Conservation (phyloP, 345 rosid genomes). For the Erucastrum elatum region DNA sequence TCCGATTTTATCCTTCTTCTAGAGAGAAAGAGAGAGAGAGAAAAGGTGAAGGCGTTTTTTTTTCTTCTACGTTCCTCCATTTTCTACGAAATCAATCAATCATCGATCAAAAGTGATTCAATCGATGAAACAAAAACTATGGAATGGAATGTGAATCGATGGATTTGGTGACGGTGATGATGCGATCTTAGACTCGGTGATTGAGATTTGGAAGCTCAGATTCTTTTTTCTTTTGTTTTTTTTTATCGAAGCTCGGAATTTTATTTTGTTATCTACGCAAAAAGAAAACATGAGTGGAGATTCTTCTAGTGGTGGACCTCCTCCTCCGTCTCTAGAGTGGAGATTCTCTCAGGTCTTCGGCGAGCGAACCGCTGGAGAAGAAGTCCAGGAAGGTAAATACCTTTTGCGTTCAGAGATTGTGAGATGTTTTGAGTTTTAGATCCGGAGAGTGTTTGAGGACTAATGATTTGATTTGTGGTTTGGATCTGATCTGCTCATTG, state of each 20-base stretch:
- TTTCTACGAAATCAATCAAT: conserved; percentile 27
- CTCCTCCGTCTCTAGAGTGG: conserved; percentile 75
- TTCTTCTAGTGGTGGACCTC: conserved; percentile 43
- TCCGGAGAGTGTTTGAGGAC: conserved; percentile 40
- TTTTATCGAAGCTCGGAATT: conserved; percentile 19
- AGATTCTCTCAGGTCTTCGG: conserved; percentile 95
- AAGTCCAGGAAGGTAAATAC: conserved; percentile 73
- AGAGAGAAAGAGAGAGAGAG: conserved; percentile 36
- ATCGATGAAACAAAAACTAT: no score
- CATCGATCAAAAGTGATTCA: conserved; percentile 39
- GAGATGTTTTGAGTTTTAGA: conserved; percentile 46
- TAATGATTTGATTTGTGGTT: conserved; percentile 47
- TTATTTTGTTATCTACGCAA: conserved; percentile 26
- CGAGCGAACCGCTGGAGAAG: conserved; percentile 86
- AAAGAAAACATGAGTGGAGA: conserved; percentile 55
- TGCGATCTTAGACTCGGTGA: conserved; percentile 47
- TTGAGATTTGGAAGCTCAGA: conserved; percentile 40
- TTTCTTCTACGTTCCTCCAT: conserved; percentile 38
- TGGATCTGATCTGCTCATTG: conserved; percentile 52
- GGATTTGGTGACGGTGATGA: conserved; percentile 31
- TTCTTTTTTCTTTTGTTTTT: not conserved
- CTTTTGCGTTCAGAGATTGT: not conserved
- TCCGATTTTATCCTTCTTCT: conserved; percentile 41
- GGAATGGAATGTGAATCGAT: conserved; percentile 43
- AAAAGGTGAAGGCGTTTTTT: conserved; percentile 31